Base-by-base conservation (phyloP, 116 monocot species). In the Cymodocea nodosa region DNA sequence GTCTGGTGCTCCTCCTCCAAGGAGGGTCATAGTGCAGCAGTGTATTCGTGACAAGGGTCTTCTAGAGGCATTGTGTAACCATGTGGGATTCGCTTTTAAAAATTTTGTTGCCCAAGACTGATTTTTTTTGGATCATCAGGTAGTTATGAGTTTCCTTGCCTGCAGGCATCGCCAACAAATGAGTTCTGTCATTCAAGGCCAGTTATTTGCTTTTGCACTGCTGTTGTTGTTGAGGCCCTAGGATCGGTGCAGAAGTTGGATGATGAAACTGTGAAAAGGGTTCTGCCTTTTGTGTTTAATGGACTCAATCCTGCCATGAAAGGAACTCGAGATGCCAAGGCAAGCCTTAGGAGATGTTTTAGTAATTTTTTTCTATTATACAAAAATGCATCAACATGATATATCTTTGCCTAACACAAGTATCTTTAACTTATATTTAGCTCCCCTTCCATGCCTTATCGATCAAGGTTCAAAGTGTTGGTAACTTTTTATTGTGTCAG, bases 1-100 rank as follows among this genome's bases (percentile, higher is more conserved):
- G n/a, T 84, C 87, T 4, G 95, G 95, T 15, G 90, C 95, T 0
- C 77, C 87, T 15, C 87, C 85, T 62, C 87, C 95, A 1, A 85
- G 90, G 65, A 81, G 80, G 44, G 75, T 90, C 34, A 77, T 95
- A 5, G 87, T 85, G 73, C 87, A 95, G 53, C 95, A 95, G 71
- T 90, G 95, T 67, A 67, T 87, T 53, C 83, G 83, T 51, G 95
- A 95, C 75, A 90, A 87, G 72, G 87, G 81, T 18, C 51, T 95
- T 23, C 76, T 95, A 77, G 83, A 90, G 71, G 71, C 79, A 15
- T 20, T 95, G 44, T 85, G 85, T 75, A 87, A 83, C 59, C 87
- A 95, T 76, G 95, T 95, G 63, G 24, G 94, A 70, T 60, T 37
- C n/a, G 11, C 35, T 55, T n/a, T 63, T 19, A 12, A 6, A 25